phyloP scores from a whole-genome alignment of 1,284 basidiomycete genomes.

The Thelephora terrestris region DNA sequence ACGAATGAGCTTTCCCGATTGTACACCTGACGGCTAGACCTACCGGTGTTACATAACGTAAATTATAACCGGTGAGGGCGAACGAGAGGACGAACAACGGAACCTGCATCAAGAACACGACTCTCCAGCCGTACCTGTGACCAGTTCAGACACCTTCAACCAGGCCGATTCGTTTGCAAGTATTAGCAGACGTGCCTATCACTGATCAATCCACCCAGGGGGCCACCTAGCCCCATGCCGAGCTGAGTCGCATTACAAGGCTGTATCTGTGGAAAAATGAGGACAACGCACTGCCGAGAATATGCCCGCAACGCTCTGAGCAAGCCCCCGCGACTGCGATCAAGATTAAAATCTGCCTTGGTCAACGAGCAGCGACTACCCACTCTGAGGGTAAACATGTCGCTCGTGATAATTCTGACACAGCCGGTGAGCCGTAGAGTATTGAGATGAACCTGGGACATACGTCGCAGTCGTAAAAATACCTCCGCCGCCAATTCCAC shows the following conservation, averaged over 20 bases:
- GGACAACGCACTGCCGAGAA: constrained; percentile 53
- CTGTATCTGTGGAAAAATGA: background rate
- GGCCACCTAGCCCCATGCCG: constrained; percentile 70
- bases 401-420: constrained; percentile 61
- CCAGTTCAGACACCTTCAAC: background rate
- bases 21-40: constrained; percentile 12
- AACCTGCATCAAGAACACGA: constrained; percentile 68
- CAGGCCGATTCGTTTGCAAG: background rate
- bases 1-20: background rate
- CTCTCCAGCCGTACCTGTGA: constrained; percentile 64
- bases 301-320: constrained; percentile 61
- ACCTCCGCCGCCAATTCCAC: constrained; percentile 11
- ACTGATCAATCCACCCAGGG: constrained; percentile 65
- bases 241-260: constrained; percentile 28
- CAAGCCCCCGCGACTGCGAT: constrained; percentile 53
- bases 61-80: constrained; percentile 44
- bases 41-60: constrained; percentile 58
- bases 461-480: constrained; percentile 48
- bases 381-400: constrained; percentile 70
- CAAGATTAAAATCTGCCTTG: constrained; percentile 7
- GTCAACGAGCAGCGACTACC: constrained; percentile 13
- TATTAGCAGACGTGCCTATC: constrained; percentile 38
- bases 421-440: constrained; percentile 3
- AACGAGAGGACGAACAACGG: constrained; percentile 58
- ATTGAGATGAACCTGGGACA: constrained; percentile 12